Conservation (phyloP, 2,329 filamentous ascomycete genomes). For the Aspergillus awamori region DNA sequence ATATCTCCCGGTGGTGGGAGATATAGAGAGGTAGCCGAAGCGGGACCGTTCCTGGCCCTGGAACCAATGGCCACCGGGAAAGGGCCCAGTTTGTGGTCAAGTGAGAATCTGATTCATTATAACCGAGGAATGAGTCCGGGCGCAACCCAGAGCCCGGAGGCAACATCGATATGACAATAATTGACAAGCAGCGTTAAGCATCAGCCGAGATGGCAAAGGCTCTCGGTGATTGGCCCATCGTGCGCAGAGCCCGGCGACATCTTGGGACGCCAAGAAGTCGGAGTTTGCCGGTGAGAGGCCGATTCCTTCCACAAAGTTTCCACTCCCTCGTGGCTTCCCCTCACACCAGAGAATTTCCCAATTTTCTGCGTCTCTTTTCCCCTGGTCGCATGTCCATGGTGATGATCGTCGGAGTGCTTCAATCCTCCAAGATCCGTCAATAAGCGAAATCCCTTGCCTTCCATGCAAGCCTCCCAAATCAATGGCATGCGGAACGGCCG, state of each 20-base stretch:
- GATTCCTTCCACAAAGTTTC: constrained; percentile 9
- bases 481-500: background rate
- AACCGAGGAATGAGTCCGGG: constrained; percentile 23
- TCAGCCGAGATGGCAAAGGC: constrained; percentile 15
- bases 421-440: background rate
- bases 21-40: constrained; percentile 57
- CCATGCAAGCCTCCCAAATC: background rate
- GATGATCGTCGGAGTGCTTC: background rate
- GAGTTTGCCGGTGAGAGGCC: constrained; percentile 14
- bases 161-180: constrained; percentile 17
- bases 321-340: constrained; percentile 14
- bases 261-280: constrained; percentile 12
- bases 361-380: background rate
- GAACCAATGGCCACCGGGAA: constrained; percentile 10
- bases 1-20: constrained; percentile 28
- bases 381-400: background rate
- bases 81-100: constrained; percentile 13
- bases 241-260: constrained; percentile 5
- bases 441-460: background rate
- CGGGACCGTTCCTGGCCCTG: constrained; percentile 76
- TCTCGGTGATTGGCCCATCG: constrained; percentile 15
- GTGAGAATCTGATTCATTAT: constrained; percentile 17
- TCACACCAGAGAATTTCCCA: background rate
- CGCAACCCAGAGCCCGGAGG: constrained; percentile 33
- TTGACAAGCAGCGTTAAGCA: constrained; percentile 25